Evolutionary conservation across 2,329 filamentous ascomycete genomes (phyloP), one percentile per base, ranked within the genome.

Genomic region (Lasiodiplodia theobromae): DNA sequence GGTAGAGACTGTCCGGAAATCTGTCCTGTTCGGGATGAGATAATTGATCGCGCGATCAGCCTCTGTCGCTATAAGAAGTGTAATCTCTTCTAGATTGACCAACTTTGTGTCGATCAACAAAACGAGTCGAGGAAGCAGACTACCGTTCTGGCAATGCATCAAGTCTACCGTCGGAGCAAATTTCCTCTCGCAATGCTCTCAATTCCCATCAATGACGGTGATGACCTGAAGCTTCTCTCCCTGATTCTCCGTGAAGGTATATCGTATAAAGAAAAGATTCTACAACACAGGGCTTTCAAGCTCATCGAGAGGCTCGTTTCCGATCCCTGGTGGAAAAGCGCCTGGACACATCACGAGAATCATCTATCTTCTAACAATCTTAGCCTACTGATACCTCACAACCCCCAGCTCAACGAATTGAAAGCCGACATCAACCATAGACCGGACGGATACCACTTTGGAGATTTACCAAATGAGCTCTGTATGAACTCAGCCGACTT

Each of bases 81-180:
- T 49, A 18, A n/a, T 49, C 47, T 49, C 47, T 49, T 49, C 47
- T 49, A 11, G 47, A 49, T 49, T 49, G 47, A 49, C 47, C 47
- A 49, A 49, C 47, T 49, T 49, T 49, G 47, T 49, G 47, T 49
- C 47, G 16, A 49, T 49, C 47, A 49, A 49, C 47, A 49, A 49
- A 49, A 49, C 12, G 47, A 49, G 47, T 49, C 47, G 47, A 49
- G 47, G 47, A 49, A 49, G 47, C 47, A 49, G 47, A 49, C 47
- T 49, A 11, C 47, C 47, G 21, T 49, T 49, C 47, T 49, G 47
- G 47, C 47, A 49, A 49, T 49, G 47, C 47, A 49, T 49, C 47
- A 49, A 49, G 47, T 49, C 47, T 49, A 49, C 47, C 47, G 47
- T 49, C 47, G 18, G 47, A 49, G 47, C 16, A n/a, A n/a, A 49